These are phyloP conservation scores for Hypomontagnella submonticulosa DNA, from an alignment of 495 filamentous ascomycete species.

Conservation along the genomic window DNA sequence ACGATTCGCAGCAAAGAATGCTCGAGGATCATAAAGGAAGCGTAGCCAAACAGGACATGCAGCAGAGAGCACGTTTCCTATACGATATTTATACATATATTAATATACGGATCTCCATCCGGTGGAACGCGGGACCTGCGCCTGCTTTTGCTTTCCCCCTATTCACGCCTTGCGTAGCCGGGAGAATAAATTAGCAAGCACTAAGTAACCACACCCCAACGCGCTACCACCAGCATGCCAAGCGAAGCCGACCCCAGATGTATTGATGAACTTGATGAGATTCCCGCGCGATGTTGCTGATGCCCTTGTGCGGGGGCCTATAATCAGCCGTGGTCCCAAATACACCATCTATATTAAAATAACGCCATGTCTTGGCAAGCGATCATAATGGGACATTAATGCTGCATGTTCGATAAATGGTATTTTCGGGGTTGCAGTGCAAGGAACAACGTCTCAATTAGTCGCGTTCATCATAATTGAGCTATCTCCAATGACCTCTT, in stretches of 20 bases:
- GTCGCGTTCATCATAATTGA: slow-evolving; percentile 5
- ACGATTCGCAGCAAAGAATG: neutral
- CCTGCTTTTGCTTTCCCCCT: slow-evolving; percentile 7
- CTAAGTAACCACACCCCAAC: slow-evolving; percentile 3
- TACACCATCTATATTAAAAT: slow-evolving; percentile 47
- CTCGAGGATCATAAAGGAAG: neutral
- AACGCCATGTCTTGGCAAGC: slow-evolving; percentile 47
- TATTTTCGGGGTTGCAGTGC: slow-evolving; percentile 13
- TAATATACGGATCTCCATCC: slow-evolving; percentile 15
- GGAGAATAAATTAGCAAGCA: slow-evolving; percentile 3
- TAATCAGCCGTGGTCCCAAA: slow-evolving; percentile 35
- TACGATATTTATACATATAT: slow-evolving; percentile 18
- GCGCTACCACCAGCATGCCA: slow-evolving; percentile 8
- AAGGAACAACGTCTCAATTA: slow-evolving; percentile 19
- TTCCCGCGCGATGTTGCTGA: slow-evolving; percentile 28
- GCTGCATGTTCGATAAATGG: slow-evolving; percentile 28
- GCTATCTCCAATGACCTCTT: slow-evolving; percentile 21
- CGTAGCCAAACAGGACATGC: neutral
- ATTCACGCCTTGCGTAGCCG: slow-evolving; percentile 9
- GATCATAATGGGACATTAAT: slow-evolving; percentile 22
- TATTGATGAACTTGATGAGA: slow-evolving; percentile 29
- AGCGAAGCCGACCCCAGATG: slow-evolving; percentile 22
- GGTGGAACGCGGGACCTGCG: slow-evolving; percentile 10
- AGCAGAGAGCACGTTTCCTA: neutral
- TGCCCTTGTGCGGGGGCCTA: slow-evolving; percentile 37